Evolutionary conservation across 2,329 filamentous ascomycete species (phyloP).

Genomic region (Trichoderma polysporum): DNA sequence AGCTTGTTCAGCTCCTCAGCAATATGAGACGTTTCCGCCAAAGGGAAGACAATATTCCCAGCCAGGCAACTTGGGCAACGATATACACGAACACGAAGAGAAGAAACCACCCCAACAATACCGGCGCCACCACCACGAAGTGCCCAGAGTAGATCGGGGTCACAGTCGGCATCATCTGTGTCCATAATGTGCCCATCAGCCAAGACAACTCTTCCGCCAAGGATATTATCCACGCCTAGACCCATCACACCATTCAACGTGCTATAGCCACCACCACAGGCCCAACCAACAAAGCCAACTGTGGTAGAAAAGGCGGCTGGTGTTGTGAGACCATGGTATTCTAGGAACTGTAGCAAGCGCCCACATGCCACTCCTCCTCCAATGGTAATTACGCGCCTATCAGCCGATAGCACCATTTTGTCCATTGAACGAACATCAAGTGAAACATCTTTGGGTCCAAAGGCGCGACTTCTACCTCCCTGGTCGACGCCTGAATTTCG

Average conservation of each 20-base stretch:
- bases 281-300: constrained; percentile 39
- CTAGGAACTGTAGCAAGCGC: constrained; percentile 15
- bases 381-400: constrained; percentile 7
- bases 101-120: constrained; percentile 30
- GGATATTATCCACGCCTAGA: constrained; percentile 39
- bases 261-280: constrained; percentile 38
- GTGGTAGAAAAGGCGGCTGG: constrained; percentile 12
- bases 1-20: not conserved
- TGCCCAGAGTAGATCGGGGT: constrained; percentile 30
- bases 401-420: constrained; percentile 7
- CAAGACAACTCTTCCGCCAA: constrained; percentile 32
- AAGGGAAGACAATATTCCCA: constrained; percentile 1
- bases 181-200: constrained; percentile 30
- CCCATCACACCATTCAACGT: constrained; percentile 31
- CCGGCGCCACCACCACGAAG: constrained; percentile 30
- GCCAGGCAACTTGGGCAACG: constrained; percentile 9
- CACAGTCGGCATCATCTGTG: constrained; percentile 22
- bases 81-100: constrained; percentile 31
- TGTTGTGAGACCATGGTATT: constrained; percentile 17
- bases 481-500: constrained; percentile 22
- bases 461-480: constrained; percentile 18
- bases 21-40: not conserved
- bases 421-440: constrained; percentile 21
- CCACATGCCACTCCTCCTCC: constrained; percentile 17
- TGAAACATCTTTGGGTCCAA: constrained; percentile 11